phyloP scores from a whole-genome alignment of 164 flowering plant genomes.

The Nelumbo lutea region DNA sequence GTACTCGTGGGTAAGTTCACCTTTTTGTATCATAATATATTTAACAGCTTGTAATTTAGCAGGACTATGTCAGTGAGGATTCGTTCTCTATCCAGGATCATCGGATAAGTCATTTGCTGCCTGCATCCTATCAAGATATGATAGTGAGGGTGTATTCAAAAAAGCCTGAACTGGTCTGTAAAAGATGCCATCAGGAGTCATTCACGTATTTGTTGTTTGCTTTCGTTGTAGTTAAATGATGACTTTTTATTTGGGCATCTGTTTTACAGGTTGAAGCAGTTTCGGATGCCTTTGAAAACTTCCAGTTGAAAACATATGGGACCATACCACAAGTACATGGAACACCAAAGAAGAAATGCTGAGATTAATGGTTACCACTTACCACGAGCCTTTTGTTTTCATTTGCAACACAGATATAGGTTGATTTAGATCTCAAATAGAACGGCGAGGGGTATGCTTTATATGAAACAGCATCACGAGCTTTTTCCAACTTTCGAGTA shows the following conservation, averaged over 20 bases:
- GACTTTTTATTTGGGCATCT: background rate
- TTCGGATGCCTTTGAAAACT: constrained; percentile 77
- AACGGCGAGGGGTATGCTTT: background rate
- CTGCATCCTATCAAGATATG: constrained; percentile 48
- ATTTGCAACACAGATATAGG: background rate
- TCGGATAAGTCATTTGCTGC: constrained; percentile 59
- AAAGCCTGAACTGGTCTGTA: constrained; percentile 57
- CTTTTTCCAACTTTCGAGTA: background rate
- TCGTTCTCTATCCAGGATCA: constrained; percentile 41
- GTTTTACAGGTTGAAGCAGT: constrained; percentile 55
- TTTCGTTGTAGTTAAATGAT: background rate
- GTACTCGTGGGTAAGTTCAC: too few species aligned
- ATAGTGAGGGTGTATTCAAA: constrained; percentile 75
- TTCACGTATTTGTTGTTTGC: background rate
- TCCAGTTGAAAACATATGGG: constrained; percentile 64
- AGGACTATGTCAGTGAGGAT: constrained; percentile 61
- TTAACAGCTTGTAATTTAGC: constrained; percentile 11
- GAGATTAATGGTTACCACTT: constrained; percentile 8
- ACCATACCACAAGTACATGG: constrained; percentile 66
- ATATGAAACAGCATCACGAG: background rate
- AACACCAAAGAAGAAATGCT: constrained; percentile 73
- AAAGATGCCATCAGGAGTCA: constrained; percentile 1
- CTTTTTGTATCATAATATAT: background rate
- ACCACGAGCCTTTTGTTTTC: background rate
- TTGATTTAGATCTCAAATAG: background rate